Conservation (phyloP, 2,329 filamentous ascomycete genomes). For the Calonectria honghensis region DNA sequence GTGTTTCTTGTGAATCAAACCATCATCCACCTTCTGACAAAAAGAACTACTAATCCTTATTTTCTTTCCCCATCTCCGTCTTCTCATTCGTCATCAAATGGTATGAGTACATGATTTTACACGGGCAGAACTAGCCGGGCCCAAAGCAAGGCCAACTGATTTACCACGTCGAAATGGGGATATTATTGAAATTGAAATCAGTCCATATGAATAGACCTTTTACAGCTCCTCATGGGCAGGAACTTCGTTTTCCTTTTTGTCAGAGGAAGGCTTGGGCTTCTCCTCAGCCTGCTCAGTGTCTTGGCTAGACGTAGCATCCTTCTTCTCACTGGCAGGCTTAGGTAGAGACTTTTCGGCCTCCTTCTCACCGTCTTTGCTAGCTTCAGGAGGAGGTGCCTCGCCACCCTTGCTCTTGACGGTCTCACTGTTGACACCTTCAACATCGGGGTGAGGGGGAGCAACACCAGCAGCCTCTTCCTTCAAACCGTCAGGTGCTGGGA, state of each 20-base stretch:
- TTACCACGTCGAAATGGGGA: conserved; percentile 24
- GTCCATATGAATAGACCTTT: neutral
- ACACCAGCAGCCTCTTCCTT: conserved; percentile 64
- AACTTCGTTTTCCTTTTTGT: conserved; percentile 73
- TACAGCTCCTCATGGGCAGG: conserved; percentile 38
- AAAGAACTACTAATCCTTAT: conserved; percentile 38
- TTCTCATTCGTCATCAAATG: conserved; percentile 52
- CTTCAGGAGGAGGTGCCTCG: conserved; percentile 63
- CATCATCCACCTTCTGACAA: conserved; percentile 25
- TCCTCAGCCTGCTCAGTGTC: conserved; percentile 63
- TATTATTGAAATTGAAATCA: conserved; percentile 1
- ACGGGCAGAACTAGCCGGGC: conserved; percentile 37
- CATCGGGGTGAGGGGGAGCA: conserved; percentile 76
- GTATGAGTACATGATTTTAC: conserved; percentile 56
- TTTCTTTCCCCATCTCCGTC: conserved; percentile 40
- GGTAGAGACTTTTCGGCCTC: conserved; percentile 73
- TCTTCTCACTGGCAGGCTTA: conserved; percentile 78
- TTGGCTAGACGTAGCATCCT: conserved; percentile 70
- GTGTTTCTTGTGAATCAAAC: conserved; percentile 31
- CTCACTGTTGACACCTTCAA: conserved; percentile 76
- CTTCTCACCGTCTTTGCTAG: conserved; percentile 76
- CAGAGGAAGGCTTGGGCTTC: conserved; percentile 77
- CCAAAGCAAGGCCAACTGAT: neutral
- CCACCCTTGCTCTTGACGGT: conserved; percentile 67
- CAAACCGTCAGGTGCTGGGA: conserved; percentile 68